Evolutionary conservation across 1,139 yeast genomes (phyloP), one percentile per base, ranked within the genome.

Genomic region (Yamadazyma conglobata): DNA sequence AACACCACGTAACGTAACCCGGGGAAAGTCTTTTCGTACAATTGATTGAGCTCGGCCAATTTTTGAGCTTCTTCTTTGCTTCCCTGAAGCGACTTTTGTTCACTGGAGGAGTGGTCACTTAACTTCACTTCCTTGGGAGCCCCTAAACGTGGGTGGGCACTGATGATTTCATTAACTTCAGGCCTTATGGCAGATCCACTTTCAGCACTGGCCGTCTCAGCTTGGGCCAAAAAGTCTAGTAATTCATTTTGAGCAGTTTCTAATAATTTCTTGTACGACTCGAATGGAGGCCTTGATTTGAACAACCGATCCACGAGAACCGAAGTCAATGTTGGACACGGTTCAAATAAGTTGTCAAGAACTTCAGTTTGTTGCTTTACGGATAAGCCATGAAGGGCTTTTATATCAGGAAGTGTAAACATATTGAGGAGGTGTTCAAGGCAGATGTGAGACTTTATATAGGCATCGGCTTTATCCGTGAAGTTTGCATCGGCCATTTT

Each of bases 61-160:
- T 61, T 60, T 19, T 44, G 50, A 2, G 76, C 68, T 33, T 78
- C 76, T 29, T 70, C 75, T 15, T 67, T 66, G 4, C 62, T 53
- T 5, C 58, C 58, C 35, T 63, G 67, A 27, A 88, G 63, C 10
- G 80, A 73, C 37, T 70, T 73, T 51, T 88, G 96, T 52, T 88
- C 96, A 3, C 61, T 57, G 18, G 69, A 60, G 2, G 95, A 83
- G 47, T 83, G 91, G 4, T 57, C 62, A 6, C 93, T 81, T 19
- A 81, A 58, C 14, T 57, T 51, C 15, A 57, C 67, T 28, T 63
- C 42, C 10, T 58, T 53, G 22, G 72, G 78, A 41, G 68, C 87
- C 1, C 89, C 96, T 17, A 88, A 64, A 35, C 96, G 65, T n/a
- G 96, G 96, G 56, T 88, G 96, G 0, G 96, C 95, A 1, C 86